Percentiles rank a stretch among this genome's conserved stretches.
phyloP scores from a whole-genome alignment of 768 basidiomycete species.

The Calocera viscosa region DNA sequence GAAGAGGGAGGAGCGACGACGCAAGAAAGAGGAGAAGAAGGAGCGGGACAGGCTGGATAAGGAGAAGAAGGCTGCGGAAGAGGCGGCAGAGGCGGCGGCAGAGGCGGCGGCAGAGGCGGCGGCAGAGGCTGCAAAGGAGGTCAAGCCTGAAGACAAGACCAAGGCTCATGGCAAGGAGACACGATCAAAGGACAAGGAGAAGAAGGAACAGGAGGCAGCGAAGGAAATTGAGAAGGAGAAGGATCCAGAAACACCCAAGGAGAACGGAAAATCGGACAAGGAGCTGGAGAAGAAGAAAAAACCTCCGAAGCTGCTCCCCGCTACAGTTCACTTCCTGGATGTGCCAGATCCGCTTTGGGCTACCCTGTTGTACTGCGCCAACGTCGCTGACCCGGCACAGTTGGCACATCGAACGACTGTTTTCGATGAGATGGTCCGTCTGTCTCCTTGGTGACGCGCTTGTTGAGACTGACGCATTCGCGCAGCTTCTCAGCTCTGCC shows the following conservation, averaged over 20 bases:
- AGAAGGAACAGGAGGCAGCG: background rate
- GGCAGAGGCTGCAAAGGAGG: background rate
- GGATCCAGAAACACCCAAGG: background rate
- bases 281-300: background rate
- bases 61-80: background rate
- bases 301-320: background rate
- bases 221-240: background rate
- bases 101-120: background rate
- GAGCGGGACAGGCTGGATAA: background rate
- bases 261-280: background rate
- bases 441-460: background rate
- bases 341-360: constrained; percentile 6
- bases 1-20: background rate
- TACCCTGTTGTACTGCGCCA: background rate
- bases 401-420: constrained; percentile 3
- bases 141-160: background rate
- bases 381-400: background rate
- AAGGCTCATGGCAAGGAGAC: constrained; percentile 1
- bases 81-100: background rate
- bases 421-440: background rate
- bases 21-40: background rate
- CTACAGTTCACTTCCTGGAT: background rate
- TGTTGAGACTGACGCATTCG: background rate
- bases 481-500: constrained; percentile 3
- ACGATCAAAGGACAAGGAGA: constrained; percentile 1